Evolutionary conservation across 116 monocot genomes (phyloP).

Genomic region (Phalaenopsis hybrid): DNA sequence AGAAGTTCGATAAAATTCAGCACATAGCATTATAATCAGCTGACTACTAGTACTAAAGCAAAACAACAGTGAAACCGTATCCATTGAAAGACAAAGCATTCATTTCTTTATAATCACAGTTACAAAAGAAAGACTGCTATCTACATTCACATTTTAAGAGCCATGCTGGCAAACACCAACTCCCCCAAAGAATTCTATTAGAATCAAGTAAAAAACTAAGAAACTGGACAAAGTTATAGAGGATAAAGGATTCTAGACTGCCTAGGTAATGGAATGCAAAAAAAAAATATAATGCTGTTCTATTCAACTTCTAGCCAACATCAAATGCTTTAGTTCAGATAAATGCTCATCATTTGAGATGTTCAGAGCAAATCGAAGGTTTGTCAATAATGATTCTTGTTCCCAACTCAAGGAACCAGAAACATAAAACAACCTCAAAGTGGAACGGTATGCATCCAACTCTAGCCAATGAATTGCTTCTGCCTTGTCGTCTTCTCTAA

Average conservation of each 20-base stretch:
- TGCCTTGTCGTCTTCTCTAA: conserved; percentile 5
- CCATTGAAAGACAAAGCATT: too few species aligned
- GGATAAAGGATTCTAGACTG: neutral
- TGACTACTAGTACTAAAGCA: neutral
- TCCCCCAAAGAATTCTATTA: neutral
- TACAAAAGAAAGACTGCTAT: neutral
- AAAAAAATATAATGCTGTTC: neutral
- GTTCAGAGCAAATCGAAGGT: conserved; percentile 59
- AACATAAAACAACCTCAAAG: conserved; percentile 50
- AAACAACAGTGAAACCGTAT: too few species aligned
- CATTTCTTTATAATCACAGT: neutral
- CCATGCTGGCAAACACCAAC: neutral
- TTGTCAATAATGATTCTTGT: conserved; percentile 66
- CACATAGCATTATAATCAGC: neutral
- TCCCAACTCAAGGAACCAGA: conserved; percentile 81
- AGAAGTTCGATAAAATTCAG: neutral
- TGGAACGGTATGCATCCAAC: conserved; percentile 56
- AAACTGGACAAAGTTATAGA: neutral
- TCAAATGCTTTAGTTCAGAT: conserved; percentile 20
- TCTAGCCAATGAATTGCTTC: conserved; percentile 48
- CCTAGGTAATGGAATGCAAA: neutral
- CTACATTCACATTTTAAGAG: conserved; percentile 1
- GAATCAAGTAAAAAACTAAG: neutral
- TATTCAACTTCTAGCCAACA: neutral
- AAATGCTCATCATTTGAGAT: conserved; percentile 84